These are phyloP conservation scores for Tulasnella sp. DNA, from an alignment of 768 basidiomycete genomes.

Conservation along the genomic window DNA sequence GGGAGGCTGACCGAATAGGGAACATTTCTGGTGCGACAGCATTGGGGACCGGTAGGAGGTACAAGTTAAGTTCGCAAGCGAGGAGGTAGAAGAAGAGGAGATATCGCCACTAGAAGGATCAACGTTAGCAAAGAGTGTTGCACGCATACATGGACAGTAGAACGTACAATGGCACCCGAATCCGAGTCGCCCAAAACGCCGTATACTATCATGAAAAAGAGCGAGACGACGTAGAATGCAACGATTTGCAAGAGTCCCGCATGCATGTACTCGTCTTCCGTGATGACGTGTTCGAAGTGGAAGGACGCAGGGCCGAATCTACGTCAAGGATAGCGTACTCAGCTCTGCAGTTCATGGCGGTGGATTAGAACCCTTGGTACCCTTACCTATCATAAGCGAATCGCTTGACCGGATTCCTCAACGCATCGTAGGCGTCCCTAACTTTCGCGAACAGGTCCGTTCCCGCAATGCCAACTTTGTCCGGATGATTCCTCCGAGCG, in stretches of 20 bases:
- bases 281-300: conserved; percentile 62
- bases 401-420: conserved; percentile 66
- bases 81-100: conserved; percentile 56
- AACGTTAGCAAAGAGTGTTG: background rate
- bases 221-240: conserved; percentile 60
- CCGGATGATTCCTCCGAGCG: conserved; percentile 68
- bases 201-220: conserved; percentile 50
- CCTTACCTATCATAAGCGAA: conserved; percentile 81
- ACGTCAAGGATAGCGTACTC: background rate
- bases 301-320: conserved; percentile 71
- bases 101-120: conserved; percentile 63
- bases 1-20: conserved; percentile 28
- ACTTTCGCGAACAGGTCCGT: conserved; percentile 62
- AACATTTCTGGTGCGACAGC: conserved; percentile 27
- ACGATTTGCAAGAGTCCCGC: conserved; percentile 55
- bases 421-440: conserved; percentile 65
- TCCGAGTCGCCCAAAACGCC: conserved; percentile 54
- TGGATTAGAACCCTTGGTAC: background rate
- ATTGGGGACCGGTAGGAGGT: conserved; percentile 50
- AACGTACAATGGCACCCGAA: conserved; percentile 57
- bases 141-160: background rate
- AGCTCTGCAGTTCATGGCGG: background rate
- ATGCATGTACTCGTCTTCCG: conserved; percentile 58
- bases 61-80: conserved; percentile 54
- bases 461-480: conserved; percentile 50